phyloP scores from a whole-genome alignment of 2,329 filamentous ascomycete genomes.

The Diaporthe vaccinii region DNA sequence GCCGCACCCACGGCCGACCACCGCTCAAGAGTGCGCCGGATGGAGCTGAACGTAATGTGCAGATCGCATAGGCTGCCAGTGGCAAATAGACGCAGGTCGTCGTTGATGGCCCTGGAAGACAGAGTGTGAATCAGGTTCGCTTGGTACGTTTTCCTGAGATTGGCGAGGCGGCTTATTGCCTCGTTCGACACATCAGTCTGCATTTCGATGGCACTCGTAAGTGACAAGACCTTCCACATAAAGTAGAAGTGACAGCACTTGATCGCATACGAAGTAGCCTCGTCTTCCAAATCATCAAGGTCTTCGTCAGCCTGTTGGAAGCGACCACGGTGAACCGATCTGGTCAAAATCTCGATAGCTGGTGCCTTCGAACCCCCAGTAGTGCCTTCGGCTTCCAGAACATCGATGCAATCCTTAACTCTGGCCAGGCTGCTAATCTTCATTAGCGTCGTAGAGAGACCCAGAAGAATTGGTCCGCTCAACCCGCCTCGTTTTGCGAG shows the following conservation, averaged over 20 bases:
- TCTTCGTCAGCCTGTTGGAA: slow-evolving; percentile 77
- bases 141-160: slow-evolving; percentile 69
- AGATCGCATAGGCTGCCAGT: slow-evolving; percentile 85
- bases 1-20: slow-evolving; percentile 53
- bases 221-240: slow-evolving; percentile 86
- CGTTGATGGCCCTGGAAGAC: slow-evolving; percentile 76
- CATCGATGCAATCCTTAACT: slow-evolving; percentile 81
- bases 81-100: slow-evolving; percentile 82
- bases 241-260: slow-evolving; percentile 89
- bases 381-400: slow-evolving; percentile 75
- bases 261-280: slow-evolving; percentile 81
- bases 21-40: slow-evolving; percentile 69
- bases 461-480: slow-evolving; percentile 72
- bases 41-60: slow-evolving; percentile 81
- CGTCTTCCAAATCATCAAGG: slow-evolving; percentile 82
- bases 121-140: slow-evolving; percentile 77
- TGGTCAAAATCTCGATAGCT: slow-evolving; percentile 78
- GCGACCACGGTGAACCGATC: slow-evolving; percentile 80
- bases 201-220: slow-evolving; percentile 68
- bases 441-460: slow-evolving; percentile 80
- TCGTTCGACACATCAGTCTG: slow-evolving; percentile 68
- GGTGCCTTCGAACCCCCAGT: slow-evolving; percentile 62
- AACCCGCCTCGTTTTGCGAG: slow-evolving; percentile 80
- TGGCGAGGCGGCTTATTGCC: slow-evolving; percentile 72
- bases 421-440: slow-evolving; percentile 86